A percentile compares a stretch with the other conserved stretches of the same genome.
phyloP scores from a whole-genome alignment of 2,329 filamentous ascomycete species.

The Trichophyton schoenleinii region DNA sequence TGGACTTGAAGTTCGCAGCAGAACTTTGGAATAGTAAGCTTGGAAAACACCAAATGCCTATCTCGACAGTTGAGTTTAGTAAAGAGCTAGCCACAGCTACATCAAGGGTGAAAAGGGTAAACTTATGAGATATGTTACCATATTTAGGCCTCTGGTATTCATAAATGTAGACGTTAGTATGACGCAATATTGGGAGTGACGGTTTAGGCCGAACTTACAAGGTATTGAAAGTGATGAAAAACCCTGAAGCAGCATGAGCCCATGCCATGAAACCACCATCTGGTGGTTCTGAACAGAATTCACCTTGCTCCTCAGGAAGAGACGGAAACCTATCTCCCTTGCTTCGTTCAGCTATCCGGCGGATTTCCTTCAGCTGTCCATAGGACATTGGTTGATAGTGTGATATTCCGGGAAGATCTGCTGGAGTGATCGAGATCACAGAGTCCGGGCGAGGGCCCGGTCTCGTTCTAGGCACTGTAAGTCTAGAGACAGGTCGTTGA shows the following conservation, averaged over 20 bases:
- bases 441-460: background rate
- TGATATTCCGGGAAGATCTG: conserved; percentile 6
- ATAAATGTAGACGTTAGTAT: background rate
- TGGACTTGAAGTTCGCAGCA: conserved; percentile 17
- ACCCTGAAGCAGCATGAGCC: conserved; percentile 20
- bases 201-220: conserved; percentile 16
- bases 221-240: conserved; percentile 21
- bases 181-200: background rate
- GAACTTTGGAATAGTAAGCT: conserved; percentile 27
- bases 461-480: background rate
- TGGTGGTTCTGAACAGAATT: conserved; percentile 15
- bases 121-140: conserved; percentile 13
- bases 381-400: conserved; percentile 7
- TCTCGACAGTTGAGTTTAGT: background rate
- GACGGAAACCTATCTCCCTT: background rate
- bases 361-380: conserved; percentile 10
- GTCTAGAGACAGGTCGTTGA: background rate
- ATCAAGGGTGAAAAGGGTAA: background rate
- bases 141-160: conserved; percentile 21
- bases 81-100: background rate
- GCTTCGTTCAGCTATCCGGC: conserved; percentile 2
- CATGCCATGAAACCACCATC: conserved; percentile 24
- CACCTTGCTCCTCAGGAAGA: background rate
- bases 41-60: conserved; percentile 32
- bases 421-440: conserved; percentile 8